phyloP scores from a whole-genome alignment of 2,329 filamentous ascomycete genomes.

The Atkinsonella hypoxylon region DNA sequence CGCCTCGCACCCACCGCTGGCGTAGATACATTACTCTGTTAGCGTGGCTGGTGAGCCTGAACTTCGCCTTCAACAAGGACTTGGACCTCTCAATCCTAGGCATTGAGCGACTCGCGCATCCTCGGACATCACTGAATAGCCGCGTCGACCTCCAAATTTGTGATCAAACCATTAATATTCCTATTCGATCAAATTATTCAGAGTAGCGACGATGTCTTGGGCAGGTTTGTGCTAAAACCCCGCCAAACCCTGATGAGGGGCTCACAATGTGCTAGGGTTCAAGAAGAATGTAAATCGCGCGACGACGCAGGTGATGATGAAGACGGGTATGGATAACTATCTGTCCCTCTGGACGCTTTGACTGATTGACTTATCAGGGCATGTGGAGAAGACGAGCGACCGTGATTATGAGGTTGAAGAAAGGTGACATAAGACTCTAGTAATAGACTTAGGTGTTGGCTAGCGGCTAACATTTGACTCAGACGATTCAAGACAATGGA shows the following conservation, averaged over 20 bases:
- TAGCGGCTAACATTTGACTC: constrained; percentile 12
- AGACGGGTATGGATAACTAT: constrained; percentile 54
- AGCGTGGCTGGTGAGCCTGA: constrained; percentile 21
- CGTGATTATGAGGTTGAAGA: constrained; percentile 98
- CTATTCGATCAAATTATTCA: constrained; percentile 3
- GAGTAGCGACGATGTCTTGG: constrained; percentile 49
- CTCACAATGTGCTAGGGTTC: constrained; percentile 29
- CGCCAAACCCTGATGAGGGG: constrained; percentile 14
- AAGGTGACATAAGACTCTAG: constrained; percentile 38
- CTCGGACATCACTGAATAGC: not conserved
- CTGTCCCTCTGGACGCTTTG: too few species aligned
- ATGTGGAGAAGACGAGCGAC: constrained; percentile 97
- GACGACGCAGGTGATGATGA: constrained; percentile 99
- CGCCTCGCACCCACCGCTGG: constrained; percentile 10
- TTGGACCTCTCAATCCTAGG: not conserved
- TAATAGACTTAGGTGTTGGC: not conserved
- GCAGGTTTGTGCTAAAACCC: constrained; percentile 39
- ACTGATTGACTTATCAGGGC: constrained; percentile 39
- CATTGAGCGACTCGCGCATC: not conserved
- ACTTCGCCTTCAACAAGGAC: not conserved
- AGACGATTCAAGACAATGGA: constrained; percentile 98
- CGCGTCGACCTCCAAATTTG: not conserved
- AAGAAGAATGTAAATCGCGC: constrained; percentile 96
- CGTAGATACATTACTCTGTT: constrained; percentile 15
- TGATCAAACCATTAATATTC: not conserved